Percentiles rank a stretch among this genome's conserved stretches.
These are phyloP conservation scores for Citrus cavaleriei DNA, from an alignment of 345 rosid species.

Conservation along the genomic window DNA sequence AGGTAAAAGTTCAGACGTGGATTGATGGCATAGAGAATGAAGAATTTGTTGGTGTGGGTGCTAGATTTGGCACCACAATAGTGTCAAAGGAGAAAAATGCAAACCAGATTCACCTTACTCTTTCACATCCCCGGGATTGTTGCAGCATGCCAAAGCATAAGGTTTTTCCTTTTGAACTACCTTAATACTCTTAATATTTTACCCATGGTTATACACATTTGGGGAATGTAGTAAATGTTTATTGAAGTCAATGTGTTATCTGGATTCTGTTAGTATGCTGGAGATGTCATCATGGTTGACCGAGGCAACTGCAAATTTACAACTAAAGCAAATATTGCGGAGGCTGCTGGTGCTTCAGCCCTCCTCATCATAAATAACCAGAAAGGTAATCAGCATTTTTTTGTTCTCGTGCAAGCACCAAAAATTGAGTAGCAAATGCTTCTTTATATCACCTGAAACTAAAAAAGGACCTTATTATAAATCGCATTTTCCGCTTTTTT, in stretches of 20 bases:
- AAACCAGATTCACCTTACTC: constrained; percentile 58
- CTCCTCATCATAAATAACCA: constrained; percentile 84
- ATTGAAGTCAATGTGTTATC: constrained; percentile 7
- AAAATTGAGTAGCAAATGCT: neutral
- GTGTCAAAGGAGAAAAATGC: constrained; percentile 97
- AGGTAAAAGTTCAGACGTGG: constrained; percentile 99
- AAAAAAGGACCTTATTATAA: neutral
- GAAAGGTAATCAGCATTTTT: constrained; percentile 50
- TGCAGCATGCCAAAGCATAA: constrained; percentile 61
- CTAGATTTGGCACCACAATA: constrained; percentile 82
- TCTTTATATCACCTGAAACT: neutral
- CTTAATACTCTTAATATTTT: neutral
- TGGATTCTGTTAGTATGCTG: constrained; percentile 52
- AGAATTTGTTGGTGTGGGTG: constrained; percentile 97
- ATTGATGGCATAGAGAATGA: constrained; percentile 63
- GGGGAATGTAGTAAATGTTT: neutral
- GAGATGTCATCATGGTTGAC: constrained; percentile 83
- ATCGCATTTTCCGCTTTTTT: neutral
- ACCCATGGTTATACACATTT: neutral
- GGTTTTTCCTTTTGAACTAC: constrained; percentile 38
- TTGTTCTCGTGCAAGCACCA: neutral
- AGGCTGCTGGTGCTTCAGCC: constrained; percentile 93
- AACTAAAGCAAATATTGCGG: constrained; percentile 78
- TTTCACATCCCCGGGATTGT: constrained; percentile 85
- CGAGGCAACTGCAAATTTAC: constrained; percentile 93